Base-by-base conservation (phyloP, 768 basidiomycete species). In the Boletus vermiculosoides region DNA sequence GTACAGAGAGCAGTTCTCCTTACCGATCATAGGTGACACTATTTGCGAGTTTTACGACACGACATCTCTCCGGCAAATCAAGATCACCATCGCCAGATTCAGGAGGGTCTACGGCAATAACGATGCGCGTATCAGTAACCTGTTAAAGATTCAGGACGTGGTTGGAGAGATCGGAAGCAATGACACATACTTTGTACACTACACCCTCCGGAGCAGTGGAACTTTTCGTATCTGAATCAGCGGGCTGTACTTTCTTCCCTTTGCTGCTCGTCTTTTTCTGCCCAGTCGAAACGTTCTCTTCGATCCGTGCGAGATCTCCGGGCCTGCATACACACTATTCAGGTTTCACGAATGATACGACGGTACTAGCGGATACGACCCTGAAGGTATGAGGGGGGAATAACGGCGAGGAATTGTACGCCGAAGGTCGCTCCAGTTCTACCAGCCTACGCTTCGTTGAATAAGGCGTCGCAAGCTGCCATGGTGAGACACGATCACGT, bases 331-430 rank as follows among this genome's bases (percentile, higher is more conserved):
- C 37, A 8, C 36, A 28, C 20, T 60, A 52, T 57, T 64, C 52
- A 60, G 57, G 40, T 28, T 40, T 30, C 39, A 45, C 13, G 46
- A 22, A 39, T n/a, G 54, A 40, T 31, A 52, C 9, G 34, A 57
- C 44, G 49, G 15, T 48, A 18, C 7, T 6, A 34, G 49, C 5
- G 48, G 52, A 34, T 39, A 61, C 74, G 49, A 67, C 85, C 88
- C 92, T 84, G 62, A 98, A 84, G 0, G 84, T 88, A 74, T 98
- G 94, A 2, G 94, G 87, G 8, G 94, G 94, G 62, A 97, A 90
- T 1, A 80, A 55, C 0, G 83, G 77, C 8, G 77, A 83, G 3
- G 81, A 71, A 65, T 94, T 90, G 66, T 91, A 91, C 7, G 92
- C 94, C 11, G 83, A 72, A 0, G 93, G 90, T 53, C 93, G 77